Percentiles rank a stretch among this genome's conserved stretches.
phyloP scores from a whole-genome alignment of 2,329 filamentous ascomycete genomes.

The Scedosporium aurantiacum region DNA sequence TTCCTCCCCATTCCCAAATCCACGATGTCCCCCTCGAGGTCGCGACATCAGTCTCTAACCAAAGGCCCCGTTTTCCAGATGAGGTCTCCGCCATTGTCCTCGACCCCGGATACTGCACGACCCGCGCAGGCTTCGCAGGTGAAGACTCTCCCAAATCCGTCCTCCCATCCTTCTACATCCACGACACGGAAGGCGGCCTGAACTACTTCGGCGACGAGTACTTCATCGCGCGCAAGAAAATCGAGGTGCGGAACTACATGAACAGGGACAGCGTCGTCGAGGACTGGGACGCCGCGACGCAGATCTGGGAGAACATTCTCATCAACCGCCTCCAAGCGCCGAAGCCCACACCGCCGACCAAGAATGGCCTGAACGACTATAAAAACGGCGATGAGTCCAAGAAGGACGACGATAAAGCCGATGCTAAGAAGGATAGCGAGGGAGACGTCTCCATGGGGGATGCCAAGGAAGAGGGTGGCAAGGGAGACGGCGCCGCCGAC shows the following conservation, averaged over 20 bases:
- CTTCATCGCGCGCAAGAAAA: conserved; percentile 61
- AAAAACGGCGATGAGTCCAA: conserved; percentile 33
- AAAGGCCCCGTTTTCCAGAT: conserved; percentile 42
- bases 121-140: conserved; percentile 90
- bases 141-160: conserved; percentile 95
- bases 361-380: conserved; percentile 65
- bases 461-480: neutral
- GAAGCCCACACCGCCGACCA: conserved; percentile 53
- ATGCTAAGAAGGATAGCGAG: conserved; percentile 41
- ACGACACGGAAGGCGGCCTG: conserved; percentile 35
- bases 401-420: conserved; percentile 3
- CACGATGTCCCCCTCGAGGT: conserved; percentile 3
- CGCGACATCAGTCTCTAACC: neutral
- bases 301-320: conserved; percentile 87
- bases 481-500: too few species aligned
- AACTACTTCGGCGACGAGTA: conserved; percentile 84
- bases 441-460: conserved; percentile 51
- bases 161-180: conserved; percentile 80
- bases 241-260: conserved; percentile 90
- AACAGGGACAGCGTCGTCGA: conserved; percentile 80
- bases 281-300: conserved; percentile 87
- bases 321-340: conserved; percentile 75
- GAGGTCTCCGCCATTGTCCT: conserved; percentile 96
- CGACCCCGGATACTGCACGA: conserved; percentile 84
- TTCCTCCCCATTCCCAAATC: conserved; percentile 4